Percentiles rank a stretch among this genome's conserved stretches.
Evolutionary conservation across 2,329 filamentous ascomycete genomes (phyloP).

Genomic region (Fusarium aywerte): DNA sequence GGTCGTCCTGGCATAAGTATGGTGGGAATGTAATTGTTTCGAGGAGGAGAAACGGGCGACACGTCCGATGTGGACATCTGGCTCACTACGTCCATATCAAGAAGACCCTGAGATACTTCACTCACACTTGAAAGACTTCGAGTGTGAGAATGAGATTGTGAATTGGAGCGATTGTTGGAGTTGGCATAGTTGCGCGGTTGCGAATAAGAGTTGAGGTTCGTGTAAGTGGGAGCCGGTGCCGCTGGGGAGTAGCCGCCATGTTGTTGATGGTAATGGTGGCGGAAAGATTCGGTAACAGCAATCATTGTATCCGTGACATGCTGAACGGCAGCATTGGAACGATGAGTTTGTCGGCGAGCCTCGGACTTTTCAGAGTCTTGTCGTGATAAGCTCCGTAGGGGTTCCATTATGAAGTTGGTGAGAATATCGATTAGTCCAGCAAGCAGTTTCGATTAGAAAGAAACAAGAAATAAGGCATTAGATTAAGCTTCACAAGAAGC

Average conservation of each 20-base stretch:
- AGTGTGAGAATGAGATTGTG: constrained; percentile 15
- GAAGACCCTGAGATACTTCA: constrained; percentile 35
- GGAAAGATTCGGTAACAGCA: constrained; percentile 44
- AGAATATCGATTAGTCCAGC: not conserved
- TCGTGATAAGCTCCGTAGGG: constrained; percentile 28
- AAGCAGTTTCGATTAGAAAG: not conserved
- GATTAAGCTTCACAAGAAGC: not conserved
- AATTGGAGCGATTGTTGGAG: constrained; percentile 4
- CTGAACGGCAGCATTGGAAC: constrained; percentile 33
- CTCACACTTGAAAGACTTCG: constrained; percentile 40
- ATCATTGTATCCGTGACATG: constrained; percentile 43
- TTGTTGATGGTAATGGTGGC: constrained; percentile 39
- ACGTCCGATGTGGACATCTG: constrained; percentile 37
- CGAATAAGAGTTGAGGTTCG: constrained; percentile 14
- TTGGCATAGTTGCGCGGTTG: not conserved
- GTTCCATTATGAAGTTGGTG: constrained; percentile 37
- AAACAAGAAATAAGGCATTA: not conserved
- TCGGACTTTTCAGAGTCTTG: constrained; percentile 42
- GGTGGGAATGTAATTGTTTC: constrained; percentile 13
- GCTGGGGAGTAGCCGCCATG: constrained; percentile 29
- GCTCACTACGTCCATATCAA: constrained; percentile 33
- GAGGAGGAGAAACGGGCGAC: constrained; percentile 32
- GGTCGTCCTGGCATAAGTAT: constrained; percentile 13
- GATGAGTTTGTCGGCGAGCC: constrained; percentile 27
- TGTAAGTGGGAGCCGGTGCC: constrained; percentile 40